phyloP scores from a whole-genome alignment of 305 asterid species.

The Ilex paraguariensis region DNA sequence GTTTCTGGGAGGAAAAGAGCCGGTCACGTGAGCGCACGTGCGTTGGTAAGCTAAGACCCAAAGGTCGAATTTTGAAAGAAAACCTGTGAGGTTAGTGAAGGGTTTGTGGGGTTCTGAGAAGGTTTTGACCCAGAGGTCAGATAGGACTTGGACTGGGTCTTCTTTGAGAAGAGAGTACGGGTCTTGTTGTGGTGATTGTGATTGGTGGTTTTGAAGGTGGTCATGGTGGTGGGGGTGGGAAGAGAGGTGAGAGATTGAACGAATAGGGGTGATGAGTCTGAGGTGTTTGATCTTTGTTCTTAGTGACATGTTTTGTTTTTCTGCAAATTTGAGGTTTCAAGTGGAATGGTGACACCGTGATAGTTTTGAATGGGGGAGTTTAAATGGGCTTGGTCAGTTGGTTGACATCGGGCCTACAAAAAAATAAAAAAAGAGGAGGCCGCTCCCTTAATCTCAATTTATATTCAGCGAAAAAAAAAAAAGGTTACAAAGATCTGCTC shows the following conservation, averaged over 20 bases:
- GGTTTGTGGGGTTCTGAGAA: constrained; percentile 63
- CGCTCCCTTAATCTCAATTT: no score
- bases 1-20: constrained; percentile 77
- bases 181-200: constrained; percentile 32
- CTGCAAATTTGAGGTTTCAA: not conserved
- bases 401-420: no score
- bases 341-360: no score
- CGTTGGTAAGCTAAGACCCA: constrained; percentile 98
- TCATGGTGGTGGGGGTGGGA: constrained; percentile 7
- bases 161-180: constrained; percentile 61
- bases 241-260: constrained; percentile 24
- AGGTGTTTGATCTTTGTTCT: constrained; percentile 66
- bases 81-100: constrained; percentile 75
- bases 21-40: constrained; percentile 75
- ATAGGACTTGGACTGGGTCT: constrained; percentile 67
- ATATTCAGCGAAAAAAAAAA: no score
- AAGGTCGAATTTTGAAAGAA: constrained; percentile 77
- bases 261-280: constrained; percentile 32
- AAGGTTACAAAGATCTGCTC: no score
- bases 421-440: no score
- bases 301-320: constrained; percentile 36
- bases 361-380: no score
- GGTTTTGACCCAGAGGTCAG: constrained; percentile 82
- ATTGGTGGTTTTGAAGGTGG: not conserved
- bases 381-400: no score